A percentile compares a stretch with the other conserved stretches of the same genome.
phyloP scores from a whole-genome alignment of 768 basidiomycete species.

The Paxillus involutus region DNA sequence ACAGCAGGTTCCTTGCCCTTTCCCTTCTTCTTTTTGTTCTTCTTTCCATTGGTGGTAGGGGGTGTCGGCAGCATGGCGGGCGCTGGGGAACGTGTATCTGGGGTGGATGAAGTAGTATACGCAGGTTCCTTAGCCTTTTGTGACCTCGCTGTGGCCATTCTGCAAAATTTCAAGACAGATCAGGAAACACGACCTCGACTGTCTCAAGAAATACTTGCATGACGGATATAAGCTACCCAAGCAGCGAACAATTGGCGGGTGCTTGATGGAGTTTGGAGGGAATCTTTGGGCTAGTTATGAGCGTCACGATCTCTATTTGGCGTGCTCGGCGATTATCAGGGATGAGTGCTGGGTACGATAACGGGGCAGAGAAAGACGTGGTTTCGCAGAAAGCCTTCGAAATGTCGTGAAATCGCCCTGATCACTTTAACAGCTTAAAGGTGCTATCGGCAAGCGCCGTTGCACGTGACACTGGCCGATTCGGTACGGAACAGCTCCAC shows the following conservation, averaged over 20 bases:
- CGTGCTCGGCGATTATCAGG: conserved; percentile 17
- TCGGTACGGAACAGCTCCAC: conserved; percentile 4
- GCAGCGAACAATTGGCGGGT: background rate
- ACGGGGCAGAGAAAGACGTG: conserved; percentile 10
- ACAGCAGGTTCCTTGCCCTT: conserved; percentile 33
- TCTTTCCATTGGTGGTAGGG: conserved; percentile 28
- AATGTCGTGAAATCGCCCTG: conserved; percentile 16
- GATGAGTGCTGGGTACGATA: conserved; percentile 22
- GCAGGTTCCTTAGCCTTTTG: conserved; percentile 25
- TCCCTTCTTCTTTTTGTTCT: conserved; percentile 47
- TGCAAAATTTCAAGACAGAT: conserved; percentile 18
- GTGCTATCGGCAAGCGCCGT: conserved; percentile 31
- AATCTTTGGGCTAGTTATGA: background rate
- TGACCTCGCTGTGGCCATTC: conserved; percentile 30
- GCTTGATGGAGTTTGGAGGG: background rate
- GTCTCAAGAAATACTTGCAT: conserved; percentile 12
- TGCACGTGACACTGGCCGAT: conserved; percentile 24
- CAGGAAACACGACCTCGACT: conserved; percentile 5
- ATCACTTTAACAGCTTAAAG: conserved; percentile 33
- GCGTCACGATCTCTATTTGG: conserved; percentile 14
- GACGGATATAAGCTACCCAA: conserved; percentile 6
- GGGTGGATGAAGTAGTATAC: conserved; percentile 3
- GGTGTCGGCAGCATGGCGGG: conserved; percentile 10
- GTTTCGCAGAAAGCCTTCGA: conserved; percentile 13
- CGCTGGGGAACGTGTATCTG: conserved; percentile 6